Evolutionary conservation across 2,329 filamentous ascomycete species (phyloP), one percentile per base, ranked within the genome.

Genomic region (Coniochaeta prunicola): DNA sequence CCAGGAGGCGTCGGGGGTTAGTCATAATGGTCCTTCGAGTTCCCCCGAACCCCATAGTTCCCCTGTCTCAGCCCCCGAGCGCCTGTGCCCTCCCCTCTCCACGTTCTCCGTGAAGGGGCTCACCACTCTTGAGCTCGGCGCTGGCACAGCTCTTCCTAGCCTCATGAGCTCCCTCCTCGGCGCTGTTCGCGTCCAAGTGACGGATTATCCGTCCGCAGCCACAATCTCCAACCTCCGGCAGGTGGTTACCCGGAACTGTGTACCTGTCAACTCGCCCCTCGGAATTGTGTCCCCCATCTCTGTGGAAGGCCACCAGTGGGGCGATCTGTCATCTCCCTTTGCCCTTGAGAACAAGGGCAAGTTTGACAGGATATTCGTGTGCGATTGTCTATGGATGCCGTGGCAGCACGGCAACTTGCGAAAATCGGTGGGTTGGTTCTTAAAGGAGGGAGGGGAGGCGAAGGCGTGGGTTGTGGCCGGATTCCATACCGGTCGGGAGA

Each of bases 371-470:
- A 76, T 91, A 42, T 72, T 90, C n/a, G 85, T 84, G 0, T 85
- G 86, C 62, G 88, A 91, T 71, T 90, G 88, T 66, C 78, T 89
- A 59, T 91, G 88, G 88, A 90, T 91, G 85, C 82, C 84, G 1
- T 81, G 80, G 75, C 82, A 91, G 74, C 89, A 91, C 70, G 77
- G 72, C n/a, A 88, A 86, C 69, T 77, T 91, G 28, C 79, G 80
- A 53, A 71, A 68, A 45, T 89, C 86, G 26, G 83, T 90, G 67
- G 71, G 77, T 5, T 83, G 84, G 71, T 89, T 90, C 67, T 75
- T 91, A 19, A 73, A 69, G 19, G 64, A 69, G 12, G 70, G 67
- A 3, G 64, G 72, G 1, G 69, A 65, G 17, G 81, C 84, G 2
- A 76, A 82, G 34, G 80, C 85, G 56, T 84, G 86, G 73, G 81